Conservation (phyloP, 2,329 filamentous ascomycete genomes). For the Colletotrichum aenigma region DNA sequence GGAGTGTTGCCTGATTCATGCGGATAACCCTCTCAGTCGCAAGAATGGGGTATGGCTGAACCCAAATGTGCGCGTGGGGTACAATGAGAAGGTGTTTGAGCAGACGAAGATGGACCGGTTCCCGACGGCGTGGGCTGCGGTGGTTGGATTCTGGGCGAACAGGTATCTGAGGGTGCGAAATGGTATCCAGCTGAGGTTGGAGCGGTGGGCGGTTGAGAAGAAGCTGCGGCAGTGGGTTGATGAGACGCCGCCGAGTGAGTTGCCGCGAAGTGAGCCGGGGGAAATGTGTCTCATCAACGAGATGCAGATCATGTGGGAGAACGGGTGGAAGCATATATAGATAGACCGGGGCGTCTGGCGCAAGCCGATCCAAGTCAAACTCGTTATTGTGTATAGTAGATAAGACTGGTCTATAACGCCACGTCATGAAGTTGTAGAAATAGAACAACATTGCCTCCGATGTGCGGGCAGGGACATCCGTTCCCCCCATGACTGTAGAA, state of each 20-base stretch:
- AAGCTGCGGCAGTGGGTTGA: conserved; percentile 37
- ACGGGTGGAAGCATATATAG: conserved; percentile 25
- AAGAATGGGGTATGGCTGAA: conserved; percentile 58
- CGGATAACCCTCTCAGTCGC: conserved; percentile 54
- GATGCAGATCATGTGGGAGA: conserved; percentile 63
- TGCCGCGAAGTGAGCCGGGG: conserved; percentile 43
- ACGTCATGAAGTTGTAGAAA: not conserved
- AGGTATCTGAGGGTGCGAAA: conserved; percentile 22
- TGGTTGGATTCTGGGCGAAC: conserved; percentile 43
- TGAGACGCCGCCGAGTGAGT: conserved; percentile 30
- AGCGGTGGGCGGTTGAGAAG: conserved; percentile 39
- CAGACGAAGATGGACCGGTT: not conserved
- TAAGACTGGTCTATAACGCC: conserved; percentile 24
- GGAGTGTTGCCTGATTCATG: conserved; percentile 67
- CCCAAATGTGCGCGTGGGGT: conserved; percentile 58
- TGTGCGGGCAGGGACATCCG: not conserved
- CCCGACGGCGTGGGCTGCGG: conserved; percentile 6
- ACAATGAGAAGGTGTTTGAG: conserved; percentile 44
- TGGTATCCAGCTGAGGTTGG: conserved; percentile 38
- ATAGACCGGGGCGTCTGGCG: not conserved
- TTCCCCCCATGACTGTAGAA: not conserved
- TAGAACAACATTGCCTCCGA: not conserved
- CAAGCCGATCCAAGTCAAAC: not conserved
- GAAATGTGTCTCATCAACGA: conserved; percentile 60
- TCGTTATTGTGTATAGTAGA: not conserved